Evolutionary conservation across 2,329 filamentous ascomycete species (phyloP), one percentile per base, ranked within the genome.

Genomic region (Pyricularia sp.): DNA sequence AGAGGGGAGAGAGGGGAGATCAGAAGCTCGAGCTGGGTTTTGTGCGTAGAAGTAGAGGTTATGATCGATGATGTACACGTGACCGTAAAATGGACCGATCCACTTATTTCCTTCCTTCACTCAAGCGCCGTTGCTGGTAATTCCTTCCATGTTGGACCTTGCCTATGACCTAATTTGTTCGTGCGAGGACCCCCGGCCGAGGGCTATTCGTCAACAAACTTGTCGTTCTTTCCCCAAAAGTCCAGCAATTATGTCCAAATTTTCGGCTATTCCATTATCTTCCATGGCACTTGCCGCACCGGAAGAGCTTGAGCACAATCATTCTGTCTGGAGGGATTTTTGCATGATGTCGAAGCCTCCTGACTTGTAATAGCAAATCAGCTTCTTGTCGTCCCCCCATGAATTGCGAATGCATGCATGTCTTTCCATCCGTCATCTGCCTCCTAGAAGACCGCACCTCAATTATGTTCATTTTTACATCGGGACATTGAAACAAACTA

Each of bases 11-110:
- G 28, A 28, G 59, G 59, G 59, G 28, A 36, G 64, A 26, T 33
- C 11, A 36, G 20, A 36, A 26, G 64, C 33, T 65, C 10, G 30
- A 63, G 59, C 64, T 65, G n/a, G n/a, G 31, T 65, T 31, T 65
- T 50, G 64, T 65, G 30, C 30, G 64, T 65, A 33, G 64, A 65
- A 65, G 64, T 33, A 36, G 23, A 42, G 64, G 30, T 65, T 33
- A 23, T 20, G 17, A 20, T 30, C n/a, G 23, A n/a, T 42, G 26
- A 30, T 11, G 5, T 50, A n/a, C 64, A 65, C 64, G 64, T 65
- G 64, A 65, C 33, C 59, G 31, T 9, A 20, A 63, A 28, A 28
- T 63, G 59, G 64, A 30, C 7, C 64, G 61, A 4, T 64, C 25
- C 28, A 31, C 61, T 26, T 26, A 26, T 64, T 64, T 28, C 12